phyloP scores from a whole-genome alignment of 192 early-diverging fungal genomes.

The Coemansia sp. region DNA sequence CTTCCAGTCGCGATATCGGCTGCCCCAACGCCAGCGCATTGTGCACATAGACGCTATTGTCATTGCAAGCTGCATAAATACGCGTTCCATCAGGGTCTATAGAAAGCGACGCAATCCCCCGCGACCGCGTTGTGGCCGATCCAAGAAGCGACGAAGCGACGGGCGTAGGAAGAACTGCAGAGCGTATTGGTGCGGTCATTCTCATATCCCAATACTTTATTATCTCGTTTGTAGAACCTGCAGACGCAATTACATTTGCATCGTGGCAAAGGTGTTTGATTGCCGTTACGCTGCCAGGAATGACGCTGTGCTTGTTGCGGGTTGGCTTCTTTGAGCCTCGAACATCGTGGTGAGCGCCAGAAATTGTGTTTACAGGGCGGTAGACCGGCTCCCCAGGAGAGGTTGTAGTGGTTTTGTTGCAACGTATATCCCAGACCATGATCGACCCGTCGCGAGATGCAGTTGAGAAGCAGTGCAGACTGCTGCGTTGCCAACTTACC shows the following conservation, averaged over 20 bases:
- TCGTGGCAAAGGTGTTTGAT: slow-evolving; percentile 31
- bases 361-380: slow-evolving; percentile 40
- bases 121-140: slow-evolving; percentile 29
- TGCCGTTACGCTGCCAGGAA: slow-evolving; percentile 30
- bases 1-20: slow-evolving; percentile 59
- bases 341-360: slow-evolving; percentile 30
- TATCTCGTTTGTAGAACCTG: slow-evolving; percentile 50
- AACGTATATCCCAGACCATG: slow-evolving; percentile 76
- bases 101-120: slow-evolving; percentile 67
- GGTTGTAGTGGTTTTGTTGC: slow-evolving; percentile 31
- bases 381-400: slow-evolving; percentile 15
- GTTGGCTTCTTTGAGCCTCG: slow-evolving; percentile 1
- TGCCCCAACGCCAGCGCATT: slow-evolving; percentile 53
- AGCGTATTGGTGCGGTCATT: slow-evolving; percentile 41
- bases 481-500: slow-evolving; percentile 59
- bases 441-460: slow-evolving; percentile 73
- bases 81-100: slow-evolving; percentile 63
- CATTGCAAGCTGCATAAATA: slow-evolving; percentile 73
- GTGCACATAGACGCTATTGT: slow-evolving; percentile 69
- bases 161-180: slow-evolving; percentile 47
- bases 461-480: slow-evolving; percentile 67
- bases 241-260: slow-evolving; percentile 26
- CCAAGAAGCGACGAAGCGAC: slow-evolving; percentile 39
- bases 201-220: slow-evolving; percentile 86
- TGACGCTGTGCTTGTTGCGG: slow-evolving; percentile 19